Base-by-base conservation (phyloP, 306 rosid genomes). In the Morella rubra region DNA sequence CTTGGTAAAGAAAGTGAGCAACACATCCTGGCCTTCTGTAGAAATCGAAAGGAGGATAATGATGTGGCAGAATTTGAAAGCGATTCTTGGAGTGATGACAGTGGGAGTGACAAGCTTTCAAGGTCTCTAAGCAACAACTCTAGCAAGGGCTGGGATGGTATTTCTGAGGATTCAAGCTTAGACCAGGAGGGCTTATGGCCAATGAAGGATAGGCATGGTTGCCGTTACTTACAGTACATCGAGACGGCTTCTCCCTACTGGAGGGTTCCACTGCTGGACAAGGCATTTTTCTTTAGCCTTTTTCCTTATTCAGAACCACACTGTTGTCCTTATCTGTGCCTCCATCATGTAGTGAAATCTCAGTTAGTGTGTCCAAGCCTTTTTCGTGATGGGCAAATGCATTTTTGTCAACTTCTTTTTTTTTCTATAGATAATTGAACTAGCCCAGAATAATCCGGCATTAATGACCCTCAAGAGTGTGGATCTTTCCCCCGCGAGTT, bases 401-500 rank as follows among this genome's bases (percentile, higher is more conserved):
- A 61, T 74, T 0, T 47, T 27, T 78, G 13, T 44, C 51, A 47
- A 51, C 47, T 50, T 24, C 16, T 74, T 77, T 47, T 50, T 24
- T 22, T 74, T 77, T 47, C 80, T 73, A 61, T 82, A 92, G 96
- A 83, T 92, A 52, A 83, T 65, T 7, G 93, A 92, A 78, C 79
- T 92, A 79, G 86, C 92, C 46, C 80, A 69, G 62, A 81, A 27
- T 69, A 76, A 86, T 77, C 93, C 97, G 0, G 89, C 84, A 7
- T 5, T 92, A 24, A 80, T 81, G 86, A 87, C 92, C 0, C 82
- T 92, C 74, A 90, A 86, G 82, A 90, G 96, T 27, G 89, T 92
- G 11, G 96, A 90, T 81, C 87, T 92, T 86, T 90, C 90, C 7
- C 97, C 97, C 1, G 97, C 97, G 6, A 92, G 93, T 78, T 92